Conservation (phyloP, 768 basidiomycete species). For the Boletus rubropictus region DNA sequence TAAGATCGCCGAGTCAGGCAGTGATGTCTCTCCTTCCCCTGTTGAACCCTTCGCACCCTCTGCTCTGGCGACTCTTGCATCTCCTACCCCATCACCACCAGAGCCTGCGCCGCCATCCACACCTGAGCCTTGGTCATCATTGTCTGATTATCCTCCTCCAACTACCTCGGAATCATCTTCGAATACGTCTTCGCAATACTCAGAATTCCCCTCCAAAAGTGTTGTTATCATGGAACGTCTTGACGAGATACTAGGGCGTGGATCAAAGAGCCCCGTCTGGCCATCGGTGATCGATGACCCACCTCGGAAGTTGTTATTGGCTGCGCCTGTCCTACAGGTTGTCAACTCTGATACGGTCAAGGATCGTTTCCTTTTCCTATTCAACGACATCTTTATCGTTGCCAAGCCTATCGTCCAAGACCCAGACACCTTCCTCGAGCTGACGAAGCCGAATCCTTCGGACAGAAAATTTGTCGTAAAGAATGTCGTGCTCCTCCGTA, state of each 20-base stretch:
- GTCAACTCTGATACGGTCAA: constrained; percentile 92
- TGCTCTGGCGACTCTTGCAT: constrained; percentile 28
- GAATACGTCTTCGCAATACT: constrained; percentile 64
- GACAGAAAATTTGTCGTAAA: constrained; percentile 86
- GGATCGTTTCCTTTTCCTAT: constrained; percentile 94
- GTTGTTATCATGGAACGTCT: constrained; percentile 59
- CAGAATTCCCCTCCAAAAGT: constrained; percentile 43
- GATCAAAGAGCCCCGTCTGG: constrained; percentile 53
- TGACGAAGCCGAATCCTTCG: constrained; percentile 46
- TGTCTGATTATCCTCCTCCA: constrained; percentile 63
- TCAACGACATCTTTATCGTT: constrained; percentile 89
- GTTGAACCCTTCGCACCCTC: constrained; percentile 16
- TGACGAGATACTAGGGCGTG: constrained; percentile 63
- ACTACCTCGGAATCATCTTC: constrained; percentile 75
- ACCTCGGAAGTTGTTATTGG: constrained; percentile 78
- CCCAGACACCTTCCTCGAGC: constrained; percentile 55
- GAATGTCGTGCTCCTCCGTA: constrained; percentile 74
- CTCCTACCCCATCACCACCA: constrained; percentile 41
- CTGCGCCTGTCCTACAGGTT: constrained; percentile 87
- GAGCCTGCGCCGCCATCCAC: constrained; percentile 61
- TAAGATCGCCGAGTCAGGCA: constrained; percentile 29
- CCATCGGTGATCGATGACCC: constrained; percentile 73
- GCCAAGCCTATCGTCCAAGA: constrained; percentile 82
- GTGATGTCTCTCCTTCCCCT: constrained; percentile 16
- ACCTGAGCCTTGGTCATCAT: constrained; percentile 72